Percentiles rank a stretch among this genome's conserved stretches.
Conservation (phyloP, 2,329 filamentous ascomycete species). For the Boeremia exigua region DNA sequence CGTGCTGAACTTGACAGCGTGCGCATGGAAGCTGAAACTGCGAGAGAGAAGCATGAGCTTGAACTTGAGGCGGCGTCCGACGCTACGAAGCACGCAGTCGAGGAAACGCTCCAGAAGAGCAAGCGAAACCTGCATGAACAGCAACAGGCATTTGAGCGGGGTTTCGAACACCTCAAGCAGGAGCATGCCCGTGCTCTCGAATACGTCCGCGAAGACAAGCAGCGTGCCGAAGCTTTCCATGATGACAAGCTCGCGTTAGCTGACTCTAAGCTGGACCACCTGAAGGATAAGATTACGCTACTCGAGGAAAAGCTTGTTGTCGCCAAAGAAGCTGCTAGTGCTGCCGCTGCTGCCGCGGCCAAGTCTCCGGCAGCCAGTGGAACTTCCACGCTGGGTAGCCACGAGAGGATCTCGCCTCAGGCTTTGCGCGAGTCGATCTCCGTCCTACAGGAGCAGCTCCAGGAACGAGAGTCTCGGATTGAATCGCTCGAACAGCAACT, state of each 20-base stretch:
- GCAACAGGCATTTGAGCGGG: slow-evolving; percentile 46
- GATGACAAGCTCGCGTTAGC: slow-evolving; percentile 82
- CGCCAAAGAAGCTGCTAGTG: slow-evolving; percentile 83
- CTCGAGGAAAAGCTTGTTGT: slow-evolving; percentile 92
- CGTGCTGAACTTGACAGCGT: slow-evolving; percentile 78
- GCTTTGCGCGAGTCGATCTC: slow-evolving; percentile 95
- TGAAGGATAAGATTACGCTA: slow-evolving; percentile 83
- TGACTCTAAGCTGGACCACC: slow-evolving; percentile 81
- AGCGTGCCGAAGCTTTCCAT: slow-evolving; percentile 79
- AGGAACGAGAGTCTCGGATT: slow-evolving; percentile 88
- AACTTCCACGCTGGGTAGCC: slow-evolving; percentile 51
- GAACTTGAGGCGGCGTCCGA: slow-evolving; percentile 80
- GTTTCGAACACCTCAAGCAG: slow-evolving; percentile 52
- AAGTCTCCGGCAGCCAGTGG: slow-evolving; percentile 55
- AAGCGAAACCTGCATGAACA: slow-evolving; percentile 63
- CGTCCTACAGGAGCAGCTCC: slow-evolving; percentile 94
- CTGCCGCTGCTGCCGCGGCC: slow-evolving; percentile 74
- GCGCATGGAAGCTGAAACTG: slow-evolving; percentile 79
- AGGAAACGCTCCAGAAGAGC: slow-evolving; percentile 60
- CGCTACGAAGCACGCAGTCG: slow-evolving; percentile 66
- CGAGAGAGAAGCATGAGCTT: slow-evolving; percentile 81
- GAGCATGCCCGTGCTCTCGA: slow-evolving; percentile 70
- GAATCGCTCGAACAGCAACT: slow-evolving; percentile 82
- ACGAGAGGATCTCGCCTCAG: slow-evolving; percentile 91
- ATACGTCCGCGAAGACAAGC: slow-evolving; percentile 79